Evolutionary conservation across 176 grass and related monocot species (phyloP).

Genomic region (Thinopyrum elongatum): DNA sequence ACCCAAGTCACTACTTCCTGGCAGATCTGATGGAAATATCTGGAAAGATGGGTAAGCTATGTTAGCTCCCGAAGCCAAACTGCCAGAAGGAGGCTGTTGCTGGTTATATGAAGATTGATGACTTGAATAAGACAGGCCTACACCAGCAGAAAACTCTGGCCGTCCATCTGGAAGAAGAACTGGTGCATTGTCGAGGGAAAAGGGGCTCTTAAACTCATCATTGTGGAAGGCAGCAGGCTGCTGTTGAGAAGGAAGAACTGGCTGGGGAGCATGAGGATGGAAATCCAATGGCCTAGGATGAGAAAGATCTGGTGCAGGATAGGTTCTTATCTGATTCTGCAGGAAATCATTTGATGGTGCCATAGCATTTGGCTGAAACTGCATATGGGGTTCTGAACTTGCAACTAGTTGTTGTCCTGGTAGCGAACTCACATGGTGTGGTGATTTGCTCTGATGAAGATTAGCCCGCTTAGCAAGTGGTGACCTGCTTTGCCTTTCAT

Average conservation of each 20-base stretch:
- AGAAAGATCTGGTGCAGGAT: constrained; percentile 36
- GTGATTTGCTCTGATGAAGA: constrained; percentile 20
- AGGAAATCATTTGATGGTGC: constrained; percentile 39
- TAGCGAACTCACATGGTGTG: constrained; percentile 2
- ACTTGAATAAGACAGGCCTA: constrained; percentile 46
- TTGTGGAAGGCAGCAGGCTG: constrained; percentile 31
- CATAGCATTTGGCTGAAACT: constrained; percentile 49
- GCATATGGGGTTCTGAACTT: constrained; percentile 33
- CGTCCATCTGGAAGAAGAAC: constrained; percentile 35
- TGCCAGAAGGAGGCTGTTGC: constrained; percentile 48
- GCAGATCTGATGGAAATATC: constrained; percentile 41
- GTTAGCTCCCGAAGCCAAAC: constrained; percentile 54
- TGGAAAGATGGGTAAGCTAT: constrained; percentile 46
- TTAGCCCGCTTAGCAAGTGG: constrained; percentile 41
- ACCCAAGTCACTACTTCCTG: constrained; percentile 45
- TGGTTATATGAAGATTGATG: constrained; percentile 49
- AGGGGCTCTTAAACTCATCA: constrained; percentile 35
- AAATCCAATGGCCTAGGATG: constrained; percentile 35
- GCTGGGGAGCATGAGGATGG: constrained; percentile 35
- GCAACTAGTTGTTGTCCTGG: constrained; percentile 28
- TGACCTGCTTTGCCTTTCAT: constrained; percentile 41
- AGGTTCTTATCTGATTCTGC: constrained; percentile 45
- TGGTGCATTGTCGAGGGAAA: constrained; percentile 40
- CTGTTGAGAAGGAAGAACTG: constrained; percentile 38
- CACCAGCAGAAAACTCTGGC: constrained; percentile 40